Base-by-base conservation (phyloP, 441 rosid genomes). In the Gossypium laxum region DNA sequence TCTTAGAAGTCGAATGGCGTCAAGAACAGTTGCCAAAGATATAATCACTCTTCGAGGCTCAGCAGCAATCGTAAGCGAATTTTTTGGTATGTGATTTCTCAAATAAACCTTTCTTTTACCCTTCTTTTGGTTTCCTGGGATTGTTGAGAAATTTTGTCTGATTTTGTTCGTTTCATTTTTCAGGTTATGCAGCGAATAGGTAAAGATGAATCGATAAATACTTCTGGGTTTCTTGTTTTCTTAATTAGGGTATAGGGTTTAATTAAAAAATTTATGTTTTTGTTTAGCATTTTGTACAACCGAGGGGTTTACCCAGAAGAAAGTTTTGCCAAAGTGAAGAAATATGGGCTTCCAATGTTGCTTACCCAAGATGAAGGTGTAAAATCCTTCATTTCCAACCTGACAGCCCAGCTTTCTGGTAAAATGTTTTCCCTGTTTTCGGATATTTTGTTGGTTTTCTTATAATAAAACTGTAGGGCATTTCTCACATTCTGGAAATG, bases 101-200 rank as follows among this genome's bases (percentile, higher is more conserved):
- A 12, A 3, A 26, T 66, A 47, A 70, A 7, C 15, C 2, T 48
- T 72, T 67, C 0, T 30, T 12, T 30, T 12, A 1, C 4, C 18
- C 56, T 58, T n/a, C n/a, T 19, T 18, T 45, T 0, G 21, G 59
- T 60, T 70, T 15, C 71, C 32, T 52, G 30, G 47, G 77, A 73
- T 69, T 14, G 0, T 0, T 63, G 17, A 15, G 28, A 56, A 55
- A 1, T 71, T 57, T 63, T 6, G 4, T 0, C 61, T 83, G 47
- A 77, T 75, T 72, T 56, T 17, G 0, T 0, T 69, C 52, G 26
- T 63, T 63, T 64, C 22, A 71, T 19, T 45, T 69, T 61, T 18
- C 91, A 93, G 98, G 98, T 76, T 93, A 93, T 82, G 96, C 98
- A 38, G 97, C 97, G 2, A 91, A 93, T 91, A 93, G 96, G 98